Evolutionary conservation across 2,329 filamentous ascomycete species (phyloP), one percentile per base, ranked within the genome.

Genomic region (Xylaria sp.): DNA sequence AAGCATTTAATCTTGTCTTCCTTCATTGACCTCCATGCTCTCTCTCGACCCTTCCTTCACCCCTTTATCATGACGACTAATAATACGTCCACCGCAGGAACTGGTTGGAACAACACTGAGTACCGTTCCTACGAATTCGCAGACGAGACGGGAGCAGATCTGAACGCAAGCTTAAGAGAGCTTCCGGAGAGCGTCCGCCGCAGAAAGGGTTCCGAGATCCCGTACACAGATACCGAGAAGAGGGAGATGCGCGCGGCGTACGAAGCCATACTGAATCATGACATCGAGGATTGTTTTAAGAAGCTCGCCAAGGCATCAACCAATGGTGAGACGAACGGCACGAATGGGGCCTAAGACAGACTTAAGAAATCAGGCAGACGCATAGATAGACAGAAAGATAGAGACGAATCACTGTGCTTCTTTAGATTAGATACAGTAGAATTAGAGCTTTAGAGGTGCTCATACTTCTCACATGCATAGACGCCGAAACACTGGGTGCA

Each of bases 51-150:
- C 15, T n/a, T 45, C 14, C 14, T 25, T 45, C 17, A 15, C 19
- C 28, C 17, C 2, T 25, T 17, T 47, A 8, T 33, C 15, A 55
- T 9, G 3, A 28, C 8, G n/a, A 40, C 58, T 63, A 45, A 62
- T n/a, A 54, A 17, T 40, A 52, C n/a, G 8, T 42, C 7, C 35
- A 5, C 7, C 46, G 45, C 66, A 89, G 88, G 88, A 40, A 93
- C 90, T 9, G 89, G 86, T 5, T 94, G 91, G 91, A 73, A 75
- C 8, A 94, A 94, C 74, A 89, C 89, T 55, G 90, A 94, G 77
- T 88, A 81, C 73, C 86, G 91, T 61, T 87, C 87, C 4, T 93
- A 88, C 74, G 78, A 81, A 50, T 92, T 92, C 73, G 80, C 76
- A 25, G 83, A 87, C 40, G 73, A 80, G 11, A 77, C 75, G 0